These are phyloP conservation scores for Fusarium sp. DNA, from an alignment of 2,329 filamentous ascomycete species.

Conservation along the genomic window DNA sequence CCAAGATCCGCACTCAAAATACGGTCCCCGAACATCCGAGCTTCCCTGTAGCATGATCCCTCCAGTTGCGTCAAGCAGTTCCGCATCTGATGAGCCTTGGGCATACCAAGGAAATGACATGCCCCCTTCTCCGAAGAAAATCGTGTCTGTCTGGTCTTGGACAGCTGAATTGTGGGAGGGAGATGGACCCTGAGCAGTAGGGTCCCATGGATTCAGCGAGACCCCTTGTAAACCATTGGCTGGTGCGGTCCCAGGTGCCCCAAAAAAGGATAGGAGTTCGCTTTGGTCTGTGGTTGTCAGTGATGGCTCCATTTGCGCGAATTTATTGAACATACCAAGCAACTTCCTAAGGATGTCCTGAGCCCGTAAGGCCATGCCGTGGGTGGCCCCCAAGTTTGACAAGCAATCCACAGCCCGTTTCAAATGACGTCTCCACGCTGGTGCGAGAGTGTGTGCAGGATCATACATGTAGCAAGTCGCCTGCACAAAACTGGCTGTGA, in stretches of 20 bases:
- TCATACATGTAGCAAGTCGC: conserved; percentile 29
- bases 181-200: not conserved
- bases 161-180: not conserved
- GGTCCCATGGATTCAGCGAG: not conserved
- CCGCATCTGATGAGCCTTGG: conserved; percentile 8
- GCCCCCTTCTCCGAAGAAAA: conserved; percentile 1
- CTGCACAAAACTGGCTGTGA: conserved; percentile 32
- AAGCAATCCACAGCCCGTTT: conserved; percentile 15
- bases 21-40: not conserved
- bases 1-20: conserved; percentile 9
- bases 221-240: not conserved
- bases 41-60: conserved; percentile 13
- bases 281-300: not conserved
- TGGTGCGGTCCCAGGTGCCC: not conserved
- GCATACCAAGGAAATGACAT: conserved; percentile 10
- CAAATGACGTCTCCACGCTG: conserved; percentile 21
- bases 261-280: not conserved
- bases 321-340: conserved; percentile 6
- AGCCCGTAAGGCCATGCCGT: conserved; percentile 23
- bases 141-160: conserved; percentile 6
- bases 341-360: conserved; percentile 19
- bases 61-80: conserved; percentile 14
- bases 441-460: conserved; percentile 18
- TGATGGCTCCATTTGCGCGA: not conserved
- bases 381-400: conserved; percentile 11